Evolutionary conservation across 2,329 filamentous ascomycete genomes (phyloP).

Genomic region (Fusarium incarnatum): DNA sequence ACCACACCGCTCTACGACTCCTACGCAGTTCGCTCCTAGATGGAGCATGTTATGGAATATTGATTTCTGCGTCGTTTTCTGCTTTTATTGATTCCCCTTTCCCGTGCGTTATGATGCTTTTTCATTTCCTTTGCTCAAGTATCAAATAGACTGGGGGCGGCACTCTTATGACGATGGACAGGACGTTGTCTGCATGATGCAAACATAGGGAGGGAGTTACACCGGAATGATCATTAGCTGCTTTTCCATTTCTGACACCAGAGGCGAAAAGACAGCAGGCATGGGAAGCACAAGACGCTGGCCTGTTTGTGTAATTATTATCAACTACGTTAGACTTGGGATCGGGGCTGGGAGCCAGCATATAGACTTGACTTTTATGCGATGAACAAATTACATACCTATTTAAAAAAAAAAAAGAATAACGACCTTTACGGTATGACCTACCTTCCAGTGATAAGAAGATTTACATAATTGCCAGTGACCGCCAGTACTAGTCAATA

Average conservation of each 20-base stretch:
- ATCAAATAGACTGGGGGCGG: slow-evolving; percentile 47
- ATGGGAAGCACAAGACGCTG: slow-evolving; percentile 46
- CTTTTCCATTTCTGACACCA: slow-evolving; percentile 27
- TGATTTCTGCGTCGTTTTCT: slow-evolving; percentile 28
- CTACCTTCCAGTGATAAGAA: neutral
- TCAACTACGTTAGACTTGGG: slow-evolving; percentile 41
- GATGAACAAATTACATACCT: slow-evolving; percentile 14
- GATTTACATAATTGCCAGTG: neutral
- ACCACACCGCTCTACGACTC: slow-evolving; percentile 6
- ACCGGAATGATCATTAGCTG: slow-evolving; percentile 40
- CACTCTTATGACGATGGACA: slow-evolving; percentile 46
- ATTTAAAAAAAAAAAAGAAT: neutral
- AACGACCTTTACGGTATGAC: neutral
- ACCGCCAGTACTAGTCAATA: neutral
- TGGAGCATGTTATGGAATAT: slow-evolving; percentile 40
- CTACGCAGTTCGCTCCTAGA: slow-evolving; percentile 44
- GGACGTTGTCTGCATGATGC: slow-evolving; percentile 44
- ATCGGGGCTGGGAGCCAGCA: slow-evolving; percentile 35
- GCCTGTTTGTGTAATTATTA: slow-evolving; percentile 47
- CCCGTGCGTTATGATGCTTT: slow-evolving; percentile 35
- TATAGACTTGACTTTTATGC: slow-evolving; percentile 44
- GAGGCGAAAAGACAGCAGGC: slow-evolving; percentile 35
- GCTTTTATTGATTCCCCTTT: slow-evolving; percentile 41
- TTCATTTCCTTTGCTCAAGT: slow-evolving; percentile 43
- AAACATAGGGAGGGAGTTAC: slow-evolving; percentile 45